Evolutionary conservation across 176 grass and related monocot species (phyloP), one percentile per base, ranked within the genome.

Genomic region (Carex parvula): DNA sequence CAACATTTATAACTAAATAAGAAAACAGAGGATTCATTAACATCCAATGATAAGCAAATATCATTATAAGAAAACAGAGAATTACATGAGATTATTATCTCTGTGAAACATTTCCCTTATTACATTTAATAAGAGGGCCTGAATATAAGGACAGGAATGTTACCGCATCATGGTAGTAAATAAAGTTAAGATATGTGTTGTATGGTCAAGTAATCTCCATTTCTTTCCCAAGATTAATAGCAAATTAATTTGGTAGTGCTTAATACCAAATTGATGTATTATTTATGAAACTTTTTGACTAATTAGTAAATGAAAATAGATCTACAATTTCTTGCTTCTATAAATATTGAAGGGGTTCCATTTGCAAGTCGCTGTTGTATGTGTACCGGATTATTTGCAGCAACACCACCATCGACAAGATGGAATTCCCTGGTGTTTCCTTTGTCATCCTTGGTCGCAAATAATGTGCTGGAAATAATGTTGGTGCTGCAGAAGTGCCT

Each of bases 401-500:
- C 88, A 13, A 94, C 84, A 0, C 86, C 93, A 1, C 93, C 90
- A 41, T 96, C 91, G 41, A 91, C 80, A 81, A 96, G 91, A 58
- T 93, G 88, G 80, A 93, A 96, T 53, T 76, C 41, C 14, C 89
- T 81, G 3, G 79, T 10, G 3, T 86, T 75, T 63, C 89, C 91
- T 63, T 10, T 74, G 24, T 22, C 64, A 41, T 91, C 87, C 2
- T 63, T 24, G 1, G 83, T 94, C 83, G 54, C 17, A 52, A 97
- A 61, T 88, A 87, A 73, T 94, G 88, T 1, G 88, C 85, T 0
- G 94, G 88, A 46, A 97, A 83, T 60, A 86, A 94, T 3, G 94
- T 97, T 2, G 92, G 92, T 20, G 94, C 91, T 17, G 94, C 94
- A 3, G 94, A 97, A 5, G 91, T 97, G 86, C 84, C 50, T 60